Conservation (phyloP, 1,284 basidiomycete genomes). For the Tilletia indica region DNA sequence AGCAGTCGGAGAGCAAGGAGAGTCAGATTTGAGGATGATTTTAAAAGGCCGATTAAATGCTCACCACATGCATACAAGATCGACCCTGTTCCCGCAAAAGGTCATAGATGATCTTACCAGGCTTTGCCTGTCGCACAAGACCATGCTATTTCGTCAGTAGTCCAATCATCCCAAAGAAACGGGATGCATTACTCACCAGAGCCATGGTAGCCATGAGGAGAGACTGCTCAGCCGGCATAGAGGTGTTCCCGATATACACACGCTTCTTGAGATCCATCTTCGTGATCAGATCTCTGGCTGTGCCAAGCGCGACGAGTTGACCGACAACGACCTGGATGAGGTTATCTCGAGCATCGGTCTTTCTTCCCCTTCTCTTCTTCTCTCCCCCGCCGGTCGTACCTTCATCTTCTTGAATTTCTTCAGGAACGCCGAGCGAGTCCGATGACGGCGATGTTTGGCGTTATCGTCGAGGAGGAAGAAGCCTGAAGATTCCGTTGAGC, state of each 20-base stretch:
- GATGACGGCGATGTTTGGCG: too few species aligned
- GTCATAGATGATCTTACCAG: slow-evolving; percentile 89
- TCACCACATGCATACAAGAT: slow-evolving; percentile 70
- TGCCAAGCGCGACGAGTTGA: slow-evolving; percentile 29
- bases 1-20: neutral
- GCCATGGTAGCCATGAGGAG: slow-evolving; percentile 95
- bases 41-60: neutral
- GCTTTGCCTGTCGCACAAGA: slow-evolving; percentile 65
- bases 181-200: slow-evolving; percentile 61
- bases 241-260: slow-evolving; percentile 85
- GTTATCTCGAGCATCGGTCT: slow-evolving; percentile 22
- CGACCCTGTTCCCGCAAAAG: slow-evolving; percentile 94
- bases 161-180: neutral
- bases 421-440: too few species aligned
- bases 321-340: slow-evolving; percentile 46
- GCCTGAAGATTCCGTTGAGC: too few species aligned
- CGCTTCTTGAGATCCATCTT: slow-evolving; percentile 77
- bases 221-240: slow-evolving; percentile 95
- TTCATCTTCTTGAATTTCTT: neutral
- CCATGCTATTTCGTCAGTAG: neutral
- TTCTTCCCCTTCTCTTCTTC: slow-evolving; percentile 33
- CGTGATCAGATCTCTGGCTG: slow-evolving; percentile 52
- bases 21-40: neutral
- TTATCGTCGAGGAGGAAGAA: too few species aligned
- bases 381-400: slow-evolving; percentile 19